Evolutionary conservation across 2,329 filamentous ascomycete genomes (phyloP).

Genomic region (Fusarium annulatum): DNA sequence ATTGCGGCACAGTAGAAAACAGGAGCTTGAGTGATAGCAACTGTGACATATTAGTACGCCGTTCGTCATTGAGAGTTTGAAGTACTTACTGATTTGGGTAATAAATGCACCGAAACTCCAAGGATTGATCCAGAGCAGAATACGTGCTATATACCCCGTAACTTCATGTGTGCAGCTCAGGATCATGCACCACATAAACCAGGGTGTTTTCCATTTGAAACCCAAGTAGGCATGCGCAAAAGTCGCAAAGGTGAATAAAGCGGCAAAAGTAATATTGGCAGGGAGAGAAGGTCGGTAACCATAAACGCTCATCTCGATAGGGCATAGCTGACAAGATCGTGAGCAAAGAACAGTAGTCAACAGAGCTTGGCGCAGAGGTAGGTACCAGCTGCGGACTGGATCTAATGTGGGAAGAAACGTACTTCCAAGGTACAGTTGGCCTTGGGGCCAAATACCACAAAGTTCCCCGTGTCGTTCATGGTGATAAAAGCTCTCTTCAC

Average conservation of each 20-base stretch:
- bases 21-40: slow-evolving; percentile 57
- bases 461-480: neutral
- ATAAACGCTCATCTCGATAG: slow-evolving; percentile 54
- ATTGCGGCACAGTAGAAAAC: slow-evolving; percentile 53
- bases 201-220: slow-evolving; percentile 52
- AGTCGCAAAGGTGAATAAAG: slow-evolving; percentile 57
- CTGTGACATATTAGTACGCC: neutral
- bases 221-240: slow-evolving; percentile 53
- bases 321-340: slow-evolving; percentile 7
- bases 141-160: slow-evolving; percentile 67
- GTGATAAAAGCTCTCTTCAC: neutral
- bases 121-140: slow-evolving; percentile 64
- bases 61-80: accelerated
- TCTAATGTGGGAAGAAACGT: neutral
- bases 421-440: slow-evolving; percentile 35
- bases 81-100: slow-evolving; percentile 61
- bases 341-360: neutral
- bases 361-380: neutral
- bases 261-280: slow-evolving; percentile 53
- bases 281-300: slow-evolving; percentile 55
- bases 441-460: slow-evolving; percentile 25
- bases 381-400: neutral
- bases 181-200: slow-evolving; percentile 58
- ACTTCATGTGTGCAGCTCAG: slow-evolving; percentile 65
- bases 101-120: slow-evolving; percentile 67